Conservation (phyloP, 2,329 filamentous ascomycete species). For the Fusarium verticillioides region DNA sequence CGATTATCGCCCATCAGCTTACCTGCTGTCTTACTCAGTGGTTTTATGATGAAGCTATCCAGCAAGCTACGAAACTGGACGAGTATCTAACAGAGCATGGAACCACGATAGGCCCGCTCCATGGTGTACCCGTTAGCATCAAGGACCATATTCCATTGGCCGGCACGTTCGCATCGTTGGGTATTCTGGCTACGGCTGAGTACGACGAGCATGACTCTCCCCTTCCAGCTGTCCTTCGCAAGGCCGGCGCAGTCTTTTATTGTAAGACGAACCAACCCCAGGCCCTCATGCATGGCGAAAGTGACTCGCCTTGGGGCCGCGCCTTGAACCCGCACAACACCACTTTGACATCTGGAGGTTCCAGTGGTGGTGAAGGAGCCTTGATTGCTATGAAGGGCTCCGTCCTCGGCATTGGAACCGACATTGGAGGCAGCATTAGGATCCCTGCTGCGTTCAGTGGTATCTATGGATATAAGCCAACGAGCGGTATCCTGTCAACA, state of each 20-base stretch:
- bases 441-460: neutral
- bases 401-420: neutral
- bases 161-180: neutral
- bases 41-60: neutral
- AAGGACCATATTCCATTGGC: neutral
- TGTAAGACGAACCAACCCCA: neutral
- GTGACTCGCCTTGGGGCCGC: neutral
- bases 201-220: neutral
- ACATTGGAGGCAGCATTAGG: neutral
- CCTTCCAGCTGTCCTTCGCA: neutral
- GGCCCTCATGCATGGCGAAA: neutral
- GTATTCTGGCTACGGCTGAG: neutral
- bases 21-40: neutral
- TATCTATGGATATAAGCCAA: neutral
- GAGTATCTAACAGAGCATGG: neutral
- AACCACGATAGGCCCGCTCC: neutral
- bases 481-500: neutral
- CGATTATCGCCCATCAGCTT: neutral
- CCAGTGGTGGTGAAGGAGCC: neutral
- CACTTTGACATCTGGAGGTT: neutral
- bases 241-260: neutral
- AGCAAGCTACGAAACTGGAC: neutral
- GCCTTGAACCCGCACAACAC: neutral
- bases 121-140: neutral
- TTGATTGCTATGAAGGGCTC: neutral